Percentiles rank a stretch among this genome's conserved stretches.
phyloP scores from a whole-genome alignment of 2,329 filamentous ascomycete genomes.

The Ophiostoma novo-ulmi region DNA sequence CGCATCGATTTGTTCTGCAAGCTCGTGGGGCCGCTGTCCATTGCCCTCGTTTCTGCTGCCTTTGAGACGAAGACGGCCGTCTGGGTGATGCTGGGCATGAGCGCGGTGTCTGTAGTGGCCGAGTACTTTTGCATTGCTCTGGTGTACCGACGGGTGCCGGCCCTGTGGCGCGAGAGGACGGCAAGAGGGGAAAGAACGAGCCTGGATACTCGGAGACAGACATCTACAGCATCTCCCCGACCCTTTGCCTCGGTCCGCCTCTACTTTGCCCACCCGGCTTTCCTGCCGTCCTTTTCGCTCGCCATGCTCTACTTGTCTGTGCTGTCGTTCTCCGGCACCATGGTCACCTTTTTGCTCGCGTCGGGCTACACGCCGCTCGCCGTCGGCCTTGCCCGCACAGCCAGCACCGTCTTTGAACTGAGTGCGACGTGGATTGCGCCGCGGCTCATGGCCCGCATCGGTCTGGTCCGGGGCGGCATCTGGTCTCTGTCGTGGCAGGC shows the following conservation, averaged over 20 bases:
- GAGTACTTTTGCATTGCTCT: conserved; percentile 46
- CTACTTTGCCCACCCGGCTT: conserved; percentile 52
- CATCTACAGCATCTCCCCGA: conserved; percentile 24
- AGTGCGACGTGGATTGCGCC: conserved; percentile 58
- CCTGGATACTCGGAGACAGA: neutral
- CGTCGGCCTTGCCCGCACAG: conserved; percentile 50
- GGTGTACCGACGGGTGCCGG: conserved; percentile 30
- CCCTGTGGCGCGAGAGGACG: conserved; percentile 18
- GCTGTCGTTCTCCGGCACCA: conserved; percentile 55
- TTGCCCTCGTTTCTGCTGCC: conserved; percentile 44
- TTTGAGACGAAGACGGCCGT: conserved; percentile 44
- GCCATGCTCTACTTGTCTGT: conserved; percentile 60
- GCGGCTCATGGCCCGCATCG: conserved; percentile 49
- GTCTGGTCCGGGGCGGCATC: conserved; percentile 59
- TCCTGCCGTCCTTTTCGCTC: conserved; percentile 56
- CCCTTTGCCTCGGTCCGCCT: conserved; percentile 33
- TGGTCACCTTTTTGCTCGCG: conserved; percentile 59
- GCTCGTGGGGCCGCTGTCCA: conserved; percentile 47
- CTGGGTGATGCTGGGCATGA: conserved; percentile 44
- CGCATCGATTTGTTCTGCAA: conserved; percentile 57
- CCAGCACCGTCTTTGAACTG: conserved; percentile 53
- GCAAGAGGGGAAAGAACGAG: neutral
- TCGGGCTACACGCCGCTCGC: conserved; percentile 47
- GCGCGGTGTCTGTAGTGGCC: conserved; percentile 40
- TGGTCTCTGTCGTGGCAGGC: conserved; percentile 69